Base-by-base conservation (phyloP, 768 basidiomycete species). In the Postia placenta region DNA sequence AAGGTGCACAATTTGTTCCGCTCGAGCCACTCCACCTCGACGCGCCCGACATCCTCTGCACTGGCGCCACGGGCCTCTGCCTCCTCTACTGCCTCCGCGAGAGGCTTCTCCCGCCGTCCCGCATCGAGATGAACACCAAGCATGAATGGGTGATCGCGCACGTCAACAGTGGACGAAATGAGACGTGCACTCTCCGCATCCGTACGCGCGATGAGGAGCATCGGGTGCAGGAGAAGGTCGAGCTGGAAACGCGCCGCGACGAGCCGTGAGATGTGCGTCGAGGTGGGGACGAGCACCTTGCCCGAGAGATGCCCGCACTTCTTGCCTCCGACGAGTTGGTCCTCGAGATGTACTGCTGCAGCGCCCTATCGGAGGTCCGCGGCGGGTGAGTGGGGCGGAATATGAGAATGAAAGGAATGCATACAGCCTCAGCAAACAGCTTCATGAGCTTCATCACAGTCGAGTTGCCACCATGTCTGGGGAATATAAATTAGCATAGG, bases 371-470 rank as follows among this genome's bases (percentile, higher is more conserved):
- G 2, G 20, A 28, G 11, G 26, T 12, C 9, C 22, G 1, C 2
- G 19, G 22, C 7, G 43, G 42, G 22, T 49, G 44, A 38, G 52
- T 28, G 36, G 48, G 46, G 20, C 27, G 9, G 28, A 12, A 39
- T 11, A 19, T 27, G 12, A 39, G 23, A 11, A 27, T 17, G 36
- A 47, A 40, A 4, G 30, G 41, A 7, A 14, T 45, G 64, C 69
- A 64, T 59, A 85, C 85, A 45, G 87, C 86, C 72, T 96, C 94
- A n/a, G 90, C 93, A 59, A 97, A 95, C 19, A 93, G 74, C 61
- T 96, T 97, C 30, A 81, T 81, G 6, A 97, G 77, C 69, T 96
- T 97, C 87, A 97, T 92, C 44, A 95, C 88, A 12, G 92, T 79
- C 17, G 92, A 92, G n/a, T 85, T 74, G 15, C 92, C 92, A 42